These are phyloP conservation scores for Kalmusia sp. DNA, from an alignment of 2,329 filamentous ascomycete genomes.

Conservation along the genomic window DNA sequence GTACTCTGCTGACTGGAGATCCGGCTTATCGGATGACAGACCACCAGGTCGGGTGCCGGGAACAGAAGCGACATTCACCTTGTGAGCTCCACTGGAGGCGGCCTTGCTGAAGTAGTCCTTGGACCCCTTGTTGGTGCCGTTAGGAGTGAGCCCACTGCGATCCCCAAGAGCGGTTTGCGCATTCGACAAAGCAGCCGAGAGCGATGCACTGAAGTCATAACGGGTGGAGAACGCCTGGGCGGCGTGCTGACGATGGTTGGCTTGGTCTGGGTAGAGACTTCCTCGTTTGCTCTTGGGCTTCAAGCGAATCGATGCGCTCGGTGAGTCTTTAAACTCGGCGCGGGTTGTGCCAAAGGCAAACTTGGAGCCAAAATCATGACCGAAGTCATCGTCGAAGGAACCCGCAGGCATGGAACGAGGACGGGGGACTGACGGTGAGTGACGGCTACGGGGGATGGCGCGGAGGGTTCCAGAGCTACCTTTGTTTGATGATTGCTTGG, in stretches of 20 bases:
- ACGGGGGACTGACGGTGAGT: slow-evolving; percentile 54
- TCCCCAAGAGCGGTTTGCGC: slow-evolving; percentile 70
- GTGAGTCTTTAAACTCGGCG: slow-evolving; percentile 64
- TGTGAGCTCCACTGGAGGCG: slow-evolving; percentile 46
- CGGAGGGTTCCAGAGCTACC: slow-evolving; percentile 57
- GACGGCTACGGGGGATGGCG: slow-evolving; percentile 57
- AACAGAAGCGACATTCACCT: slow-evolving; percentile 39
- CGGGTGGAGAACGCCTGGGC: slow-evolving; percentile 86
- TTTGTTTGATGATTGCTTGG: slow-evolving; percentile 62
- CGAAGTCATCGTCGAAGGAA: slow-evolving; percentile 74
- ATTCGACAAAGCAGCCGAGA: slow-evolving; percentile 80
- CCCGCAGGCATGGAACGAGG: slow-evolving; percentile 56
- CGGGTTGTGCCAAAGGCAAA: slow-evolving; percentile 53
- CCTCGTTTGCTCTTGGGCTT: slow-evolving; percentile 70
- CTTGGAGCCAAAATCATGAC: slow-evolving; percentile 60
- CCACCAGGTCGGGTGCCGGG: slow-evolving; percentile 58
- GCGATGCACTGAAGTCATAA: slow-evolving; percentile 94
- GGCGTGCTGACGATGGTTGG: slow-evolving; percentile 55
- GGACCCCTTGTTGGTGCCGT: slow-evolving; percentile 22
- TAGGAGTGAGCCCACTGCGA: slow-evolving; percentile 56
- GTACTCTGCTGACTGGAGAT: slow-evolving; percentile 87
- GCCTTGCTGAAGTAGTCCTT: slow-evolving; percentile 49
- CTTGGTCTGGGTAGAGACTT: slow-evolving; percentile 67
- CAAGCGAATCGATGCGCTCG: slow-evolving; percentile 67
- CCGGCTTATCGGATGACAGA: slow-evolving; percentile 67